These are phyloP conservation scores for Dactylonectria estremocensis DNA, from an alignment of 2,329 filamentous ascomycete species.

Conservation along the genomic window DNA sequence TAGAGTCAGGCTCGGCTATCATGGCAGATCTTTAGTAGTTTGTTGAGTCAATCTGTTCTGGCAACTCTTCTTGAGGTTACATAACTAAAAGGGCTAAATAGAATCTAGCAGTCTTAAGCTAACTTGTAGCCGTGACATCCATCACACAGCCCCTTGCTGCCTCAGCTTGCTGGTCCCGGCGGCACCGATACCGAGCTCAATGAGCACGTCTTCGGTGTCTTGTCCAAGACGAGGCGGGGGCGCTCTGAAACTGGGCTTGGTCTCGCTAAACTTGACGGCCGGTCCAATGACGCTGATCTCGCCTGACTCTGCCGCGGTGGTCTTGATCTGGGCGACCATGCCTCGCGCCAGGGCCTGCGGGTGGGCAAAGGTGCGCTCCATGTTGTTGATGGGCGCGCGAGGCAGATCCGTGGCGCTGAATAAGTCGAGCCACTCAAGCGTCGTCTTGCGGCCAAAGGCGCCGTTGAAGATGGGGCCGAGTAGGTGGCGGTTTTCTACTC, in stretches of 20 bases:
- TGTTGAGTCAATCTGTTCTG: too few species aligned
- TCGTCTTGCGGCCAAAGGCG: constrained; percentile 54
- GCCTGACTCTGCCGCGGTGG: constrained; percentile 28
- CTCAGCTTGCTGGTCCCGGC: constrained; percentile 14
- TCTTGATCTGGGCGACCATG: constrained; percentile 51
- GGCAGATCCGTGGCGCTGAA: constrained; percentile 62
- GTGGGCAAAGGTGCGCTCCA: constrained; percentile 60
- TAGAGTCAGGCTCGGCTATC: too few species aligned
- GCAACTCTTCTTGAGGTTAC: too few species aligned
- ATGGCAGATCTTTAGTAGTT: too few species aligned
- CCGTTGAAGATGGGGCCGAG: constrained; percentile 55
- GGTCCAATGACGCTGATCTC: constrained; percentile 34
- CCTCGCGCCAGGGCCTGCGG: constrained; percentile 58
- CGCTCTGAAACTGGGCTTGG: constrained; percentile 12
- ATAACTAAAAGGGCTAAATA: too few species aligned
- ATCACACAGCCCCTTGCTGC: constrained; percentile 17
- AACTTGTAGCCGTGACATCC: too few species aligned
- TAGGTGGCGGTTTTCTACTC: constrained; percentile 55
- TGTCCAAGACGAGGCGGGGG: constrained; percentile 32
- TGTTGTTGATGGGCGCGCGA: constrained; percentile 62
- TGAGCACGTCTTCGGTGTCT: constrained; percentile 35
- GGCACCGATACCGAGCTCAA: constrained; percentile 18
- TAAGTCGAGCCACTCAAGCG: constrained; percentile 56
- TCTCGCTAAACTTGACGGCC: constrained; percentile 37
- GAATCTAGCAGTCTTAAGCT: too few species aligned